Percentiles rank a stretch among this genome's conserved stretches.
Conservation (phyloP, 345 rosid species). For the Syzygium aromaticum region DNA sequence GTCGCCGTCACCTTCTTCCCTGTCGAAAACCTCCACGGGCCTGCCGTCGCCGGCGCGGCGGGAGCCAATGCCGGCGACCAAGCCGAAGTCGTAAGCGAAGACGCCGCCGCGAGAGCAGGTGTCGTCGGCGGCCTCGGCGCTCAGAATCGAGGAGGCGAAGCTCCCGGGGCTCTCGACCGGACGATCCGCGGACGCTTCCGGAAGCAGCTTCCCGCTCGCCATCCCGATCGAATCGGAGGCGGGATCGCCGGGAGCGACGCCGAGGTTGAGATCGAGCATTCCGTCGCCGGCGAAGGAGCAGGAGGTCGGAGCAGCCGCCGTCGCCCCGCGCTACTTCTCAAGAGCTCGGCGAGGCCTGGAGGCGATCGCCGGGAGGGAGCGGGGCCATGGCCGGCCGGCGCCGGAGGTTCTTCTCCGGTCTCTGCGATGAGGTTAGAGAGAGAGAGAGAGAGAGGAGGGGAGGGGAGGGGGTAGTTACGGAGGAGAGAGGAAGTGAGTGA, state of each 20-base stretch:
- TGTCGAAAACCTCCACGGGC: background rate
- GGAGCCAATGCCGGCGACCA: background rate
- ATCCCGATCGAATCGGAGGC: background rate
- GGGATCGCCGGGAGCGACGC: background rate
- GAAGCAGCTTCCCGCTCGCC: background rate
- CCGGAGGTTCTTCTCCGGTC: background rate
- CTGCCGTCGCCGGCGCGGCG: background rate
- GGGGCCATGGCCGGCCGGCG: background rate
- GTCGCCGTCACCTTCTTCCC: background rate
- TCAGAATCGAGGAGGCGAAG: background rate
- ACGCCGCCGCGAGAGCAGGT: background rate
- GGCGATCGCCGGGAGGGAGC: background rate
- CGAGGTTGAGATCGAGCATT: slow-evolving; percentile 9
- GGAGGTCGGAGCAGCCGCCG: background rate
- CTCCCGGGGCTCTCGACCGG: background rate
- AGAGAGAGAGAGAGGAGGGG: background rate
- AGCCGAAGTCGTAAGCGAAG: background rate
- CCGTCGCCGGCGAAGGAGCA: background rate
- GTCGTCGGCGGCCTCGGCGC: background rate
- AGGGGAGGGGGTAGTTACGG: background rate
- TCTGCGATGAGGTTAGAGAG: background rate
- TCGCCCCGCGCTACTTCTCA: background rate
- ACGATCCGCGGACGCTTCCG: background rate
- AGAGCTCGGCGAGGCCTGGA: background rate
- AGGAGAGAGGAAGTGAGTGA: background rate